Base-by-base conservation (phyloP, 1,284 basidiomycete species). In the Chiua sp. region DNA sequence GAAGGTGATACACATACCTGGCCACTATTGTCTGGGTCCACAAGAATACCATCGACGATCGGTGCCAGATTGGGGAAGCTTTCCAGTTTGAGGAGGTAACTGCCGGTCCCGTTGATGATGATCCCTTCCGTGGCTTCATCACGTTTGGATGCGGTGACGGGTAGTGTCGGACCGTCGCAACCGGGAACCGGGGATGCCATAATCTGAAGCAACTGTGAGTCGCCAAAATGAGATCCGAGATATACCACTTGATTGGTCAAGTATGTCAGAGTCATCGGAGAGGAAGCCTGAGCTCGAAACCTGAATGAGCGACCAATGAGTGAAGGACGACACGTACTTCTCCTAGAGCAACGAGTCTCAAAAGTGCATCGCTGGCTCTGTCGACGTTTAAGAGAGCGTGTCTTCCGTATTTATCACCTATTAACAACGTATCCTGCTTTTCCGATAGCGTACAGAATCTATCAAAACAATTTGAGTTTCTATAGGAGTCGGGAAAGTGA, bases 51-150 rank as follows among this genome's bases (percentile, higher is more conserved):
- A 73, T 98, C 97, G 63, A 91, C 76, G 46, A 98, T 91, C 0
- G 97, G 97, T 0, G 93, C 95, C 53, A 98, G 82, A 68, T 96
- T 96, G 68, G 86, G 86, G 76, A 85, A 92, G 8, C 78, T 80
- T 53, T 92, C 84, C 23, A 91, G 65, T 12, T 91, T 80, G 20
- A 83, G 78, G 3, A 93, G 62, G 67, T 79, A 85, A 13, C 75
- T 82, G 28, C 82, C 87, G 48, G 75, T 78, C 37, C 76, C 82
- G 61, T 74, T 77, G 26, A 90, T 70, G 22, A 91, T 75, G 47
- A 73, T 70, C n/a, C 87, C 84, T 20, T 67, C 65, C 20, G n/a
- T 35, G 16, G 63, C 76, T 72, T 56, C 74, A 48, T 66, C 66
- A n/a, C 10, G 10, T 32, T 32, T 32, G 30, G 30, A n/a, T n/a